Percentiles rank a stretch among this genome's conserved stretches.
Conservation (phyloP, 2,329 filamentous ascomycete species). For the Sporothrix sp. region DNA sequence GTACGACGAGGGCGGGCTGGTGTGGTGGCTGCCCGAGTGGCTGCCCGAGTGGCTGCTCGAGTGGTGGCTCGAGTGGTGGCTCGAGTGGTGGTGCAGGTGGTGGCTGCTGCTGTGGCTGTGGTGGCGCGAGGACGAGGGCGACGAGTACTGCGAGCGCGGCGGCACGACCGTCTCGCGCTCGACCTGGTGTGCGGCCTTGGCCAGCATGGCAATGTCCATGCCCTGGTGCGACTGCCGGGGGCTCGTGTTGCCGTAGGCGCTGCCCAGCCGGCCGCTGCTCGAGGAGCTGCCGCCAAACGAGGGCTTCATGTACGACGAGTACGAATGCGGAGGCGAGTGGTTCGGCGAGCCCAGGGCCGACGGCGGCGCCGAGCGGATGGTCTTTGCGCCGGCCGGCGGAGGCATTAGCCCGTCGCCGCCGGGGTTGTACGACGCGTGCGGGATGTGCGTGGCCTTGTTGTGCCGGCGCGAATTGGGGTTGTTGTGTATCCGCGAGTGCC, state of each 20-base stretch:
- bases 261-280: constrained; percentile 22
- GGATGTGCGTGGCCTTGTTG: constrained; percentile 59
- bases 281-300: constrained; percentile 34
- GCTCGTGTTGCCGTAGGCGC: constrained; percentile 12
- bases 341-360: constrained; percentile 88
- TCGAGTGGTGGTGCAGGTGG: constrained; percentile 28
- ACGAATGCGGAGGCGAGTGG: constrained; percentile 88
- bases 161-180: constrained; percentile 46
- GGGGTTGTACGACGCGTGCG: constrained; percentile 36
- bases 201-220: constrained; percentile 50
- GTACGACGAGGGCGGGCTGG: constrained; percentile 30
- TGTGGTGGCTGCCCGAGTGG: constrained; percentile 14
- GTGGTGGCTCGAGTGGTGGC: neutral
- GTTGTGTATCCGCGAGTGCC: constrained; percentile 96
- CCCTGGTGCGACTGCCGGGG: constrained; percentile 30
- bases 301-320: constrained; percentile 56
- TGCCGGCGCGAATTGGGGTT: constrained; percentile 93
- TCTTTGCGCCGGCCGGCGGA: constrained; percentile 62
- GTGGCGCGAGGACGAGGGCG: constrained; percentile 38
- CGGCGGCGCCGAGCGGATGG: constrained; percentile 78
- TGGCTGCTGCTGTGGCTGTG: constrained; percentile 33
- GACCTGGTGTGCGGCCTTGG: constrained; percentile 51
- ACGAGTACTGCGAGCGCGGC: constrained; percentile 30
- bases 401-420: constrained; percentile 61
- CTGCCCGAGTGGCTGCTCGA: neutral